A percentile compares a stretch with the other conserved stretches of the same genome.
phyloP scores from a whole-genome alignment of 768 basidiomycete species.

The Amyloporia xantha region DNA sequence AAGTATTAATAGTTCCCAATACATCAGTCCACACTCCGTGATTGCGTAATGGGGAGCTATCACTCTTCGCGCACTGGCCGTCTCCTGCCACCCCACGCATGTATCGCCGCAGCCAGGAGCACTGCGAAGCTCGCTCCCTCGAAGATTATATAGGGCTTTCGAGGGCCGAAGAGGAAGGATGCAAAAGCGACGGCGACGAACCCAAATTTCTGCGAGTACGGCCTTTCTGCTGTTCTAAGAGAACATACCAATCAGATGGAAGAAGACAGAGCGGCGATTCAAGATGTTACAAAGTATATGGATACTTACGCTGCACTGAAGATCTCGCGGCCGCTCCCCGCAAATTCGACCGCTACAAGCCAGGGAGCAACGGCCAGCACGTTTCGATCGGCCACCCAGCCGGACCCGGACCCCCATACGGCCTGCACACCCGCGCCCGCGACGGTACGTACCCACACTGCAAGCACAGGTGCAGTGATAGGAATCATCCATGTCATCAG shows the following conservation, averaged over 20 bases:
- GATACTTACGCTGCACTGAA: conserved; percentile 23
- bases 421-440: conserved; percentile 71
- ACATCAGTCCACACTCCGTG: too few species aligned
- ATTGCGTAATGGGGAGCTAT: too few species aligned
- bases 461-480: conserved; percentile 66
- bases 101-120: neutral
- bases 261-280: too few species aligned
- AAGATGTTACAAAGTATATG: too few species aligned
- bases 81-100: neutral
- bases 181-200: neutral
- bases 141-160: neutral
- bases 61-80: too few species aligned
- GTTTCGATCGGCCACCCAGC: conserved; percentile 79
- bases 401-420: conserved; percentile 74
- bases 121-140: neutral
- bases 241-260: neutral
- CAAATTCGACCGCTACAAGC: conserved; percentile 55
- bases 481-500: conserved; percentile 81
- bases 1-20: too few species aligned
- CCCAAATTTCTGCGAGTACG: neutral
- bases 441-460: conserved; percentile 86
- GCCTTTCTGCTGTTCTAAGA: neutral
- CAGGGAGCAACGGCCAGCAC: conserved; percentile 59
- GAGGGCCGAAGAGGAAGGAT: neutral
- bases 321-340: conserved; percentile 28